Conservation (phyloP, 2,329 filamentous ascomycete genomes). For the Xylariales sp. region DNA sequence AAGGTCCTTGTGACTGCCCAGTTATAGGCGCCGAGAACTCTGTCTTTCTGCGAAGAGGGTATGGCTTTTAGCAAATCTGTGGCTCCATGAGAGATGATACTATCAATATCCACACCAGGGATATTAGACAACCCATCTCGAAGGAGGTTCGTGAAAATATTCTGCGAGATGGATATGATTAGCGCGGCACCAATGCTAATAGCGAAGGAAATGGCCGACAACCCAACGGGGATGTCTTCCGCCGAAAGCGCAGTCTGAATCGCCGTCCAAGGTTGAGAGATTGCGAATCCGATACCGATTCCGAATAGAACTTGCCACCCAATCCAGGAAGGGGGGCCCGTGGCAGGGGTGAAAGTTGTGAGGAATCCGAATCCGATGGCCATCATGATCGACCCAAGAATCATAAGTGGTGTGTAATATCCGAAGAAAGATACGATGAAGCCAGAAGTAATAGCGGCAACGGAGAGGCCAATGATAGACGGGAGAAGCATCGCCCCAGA, state of each 20-base stretch:
- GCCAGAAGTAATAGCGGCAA: slow-evolving; percentile 26
- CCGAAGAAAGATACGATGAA: slow-evolving; percentile 29
- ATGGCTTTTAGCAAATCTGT: slow-evolving; percentile 23
- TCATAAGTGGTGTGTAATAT: slow-evolving; percentile 32
- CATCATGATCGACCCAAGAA: slow-evolving; percentile 26
- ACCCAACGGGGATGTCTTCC: slow-evolving; percentile 21
- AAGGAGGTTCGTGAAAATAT: slow-evolving; percentile 31
- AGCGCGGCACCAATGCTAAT: slow-evolving; percentile 32
- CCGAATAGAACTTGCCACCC: slow-evolving; percentile 33
- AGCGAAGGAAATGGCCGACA: slow-evolving; percentile 28
- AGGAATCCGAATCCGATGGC: slow-evolving; percentile 31
- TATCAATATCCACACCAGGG: slow-evolving; percentile 14
- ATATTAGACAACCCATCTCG: slow-evolving; percentile 14
- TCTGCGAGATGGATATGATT: slow-evolving; percentile 31
- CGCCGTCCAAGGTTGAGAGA: slow-evolving; percentile 27
- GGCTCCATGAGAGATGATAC: slow-evolving; percentile 17
- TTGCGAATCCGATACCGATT: slow-evolving; percentile 25
- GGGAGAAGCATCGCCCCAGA: slow-evolving; percentile 31
- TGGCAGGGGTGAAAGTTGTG: slow-evolving; percentile 24
- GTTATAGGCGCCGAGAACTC: slow-evolving; percentile 21
- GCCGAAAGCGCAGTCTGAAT: slow-evolving; percentile 25
- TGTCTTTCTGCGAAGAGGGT: slow-evolving; percentile 12
- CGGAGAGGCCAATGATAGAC: slow-evolving; percentile 24
- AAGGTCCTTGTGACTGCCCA: slow-evolving; percentile 30
- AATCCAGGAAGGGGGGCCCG: slow-evolving; percentile 16